phyloP scores from a whole-genome alignment of 1,284 basidiomycete species.

The Naganishia albida region DNA sequence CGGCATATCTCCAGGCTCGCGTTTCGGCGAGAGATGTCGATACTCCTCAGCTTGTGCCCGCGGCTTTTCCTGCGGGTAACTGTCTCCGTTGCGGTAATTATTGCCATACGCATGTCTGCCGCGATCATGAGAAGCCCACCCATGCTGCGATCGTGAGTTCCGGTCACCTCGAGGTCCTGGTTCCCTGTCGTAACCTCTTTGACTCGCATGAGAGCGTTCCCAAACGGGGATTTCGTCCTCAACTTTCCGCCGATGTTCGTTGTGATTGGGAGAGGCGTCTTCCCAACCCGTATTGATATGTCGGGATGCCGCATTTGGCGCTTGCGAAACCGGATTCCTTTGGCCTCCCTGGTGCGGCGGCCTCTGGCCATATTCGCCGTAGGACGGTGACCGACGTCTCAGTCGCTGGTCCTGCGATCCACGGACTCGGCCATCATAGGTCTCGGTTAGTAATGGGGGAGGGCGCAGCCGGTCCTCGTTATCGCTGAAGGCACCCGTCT shows the following conservation, averaged over 20 bases:
- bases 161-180: not conserved
- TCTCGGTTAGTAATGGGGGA: not conserved
- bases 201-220: not conserved
- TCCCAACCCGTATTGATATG: not conserved
- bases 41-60: not conserved
- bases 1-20: not conserved
- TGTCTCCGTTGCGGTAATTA: not conserved
- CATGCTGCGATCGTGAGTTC: not conserved
- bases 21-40: conserved; percentile 10
- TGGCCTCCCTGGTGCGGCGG: not conserved
- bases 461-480: not conserved
- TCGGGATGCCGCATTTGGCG: not conserved
- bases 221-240: not conserved
- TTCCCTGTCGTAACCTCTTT: not conserved
- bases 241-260: not conserved
- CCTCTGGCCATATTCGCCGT: not conserved
- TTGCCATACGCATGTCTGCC: not conserved
- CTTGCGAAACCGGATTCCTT: not conserved
- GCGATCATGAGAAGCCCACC: not conserved
- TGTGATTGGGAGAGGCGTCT: not conserved
- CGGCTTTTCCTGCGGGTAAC: not conserved
- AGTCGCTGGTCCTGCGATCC: conserved; percentile 1
- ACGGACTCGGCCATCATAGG: not conserved
- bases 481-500: not conserved
- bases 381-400: conserved; percentile 1